Evolutionary conservation across 192 early-diverging fungal species (phyloP).

Genomic region (Mortierella hygrophila): DNA sequence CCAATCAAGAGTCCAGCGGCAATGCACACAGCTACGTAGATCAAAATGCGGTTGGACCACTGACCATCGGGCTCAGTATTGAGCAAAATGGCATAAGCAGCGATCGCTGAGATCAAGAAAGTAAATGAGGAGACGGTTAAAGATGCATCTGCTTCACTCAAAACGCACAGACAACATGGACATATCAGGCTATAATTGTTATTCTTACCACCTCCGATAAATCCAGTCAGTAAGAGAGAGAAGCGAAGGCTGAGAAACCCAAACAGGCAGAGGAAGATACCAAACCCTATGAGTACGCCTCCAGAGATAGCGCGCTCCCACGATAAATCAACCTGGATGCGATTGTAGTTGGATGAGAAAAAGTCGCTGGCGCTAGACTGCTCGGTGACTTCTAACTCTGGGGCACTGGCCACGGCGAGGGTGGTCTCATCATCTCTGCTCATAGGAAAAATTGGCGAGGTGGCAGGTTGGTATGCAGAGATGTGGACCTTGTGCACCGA

Average conservation of each 20-base stretch:
- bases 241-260: slow-evolving; percentile 17
- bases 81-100: slow-evolving; percentile 22
- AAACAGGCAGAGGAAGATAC: slow-evolving; percentile 4
- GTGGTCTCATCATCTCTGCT: background rate
- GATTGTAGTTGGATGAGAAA: slow-evolving; percentile 31
- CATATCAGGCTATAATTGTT: background rate
- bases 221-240: slow-evolving; percentile 24
- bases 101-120: background rate
- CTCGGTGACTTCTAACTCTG: background rate
- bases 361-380: slow-evolving; percentile 19
- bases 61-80: slow-evolving; percentile 18
- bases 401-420: background rate
- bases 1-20: slow-evolving; percentile 21
- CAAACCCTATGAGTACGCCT: slow-evolving; percentile 21
- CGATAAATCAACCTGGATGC: slow-evolving; percentile 3
- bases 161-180: background rate
- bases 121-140: background rate
- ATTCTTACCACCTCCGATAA: slow-evolving; percentile 23
- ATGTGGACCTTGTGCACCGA: background rate
- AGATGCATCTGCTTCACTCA: background rate
- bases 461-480: background rate
- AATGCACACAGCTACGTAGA: slow-evolving; percentile 22
- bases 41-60: slow-evolving; percentile 24
- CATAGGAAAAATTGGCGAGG: background rate
- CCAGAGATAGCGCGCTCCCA: slow-evolving; percentile 25